Evolutionary conservation across 2,329 filamentous ascomycete genomes (phyloP).

Genomic region (Emergomyces africanus): DNA sequence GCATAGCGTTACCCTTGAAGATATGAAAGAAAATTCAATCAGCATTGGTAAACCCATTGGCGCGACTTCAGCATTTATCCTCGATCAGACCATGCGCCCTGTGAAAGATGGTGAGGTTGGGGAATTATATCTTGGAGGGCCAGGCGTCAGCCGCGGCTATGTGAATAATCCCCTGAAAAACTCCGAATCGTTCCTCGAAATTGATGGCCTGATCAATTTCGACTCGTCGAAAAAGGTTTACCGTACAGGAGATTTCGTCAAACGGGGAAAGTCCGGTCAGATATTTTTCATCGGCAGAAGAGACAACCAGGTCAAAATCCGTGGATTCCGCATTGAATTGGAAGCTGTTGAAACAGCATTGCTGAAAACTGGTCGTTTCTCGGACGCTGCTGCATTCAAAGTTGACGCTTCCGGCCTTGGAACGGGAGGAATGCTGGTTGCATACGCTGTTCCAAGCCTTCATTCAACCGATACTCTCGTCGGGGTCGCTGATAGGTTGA

Average conservation of each 20-base stretch:
- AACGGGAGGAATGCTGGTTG: constrained; percentile 11
- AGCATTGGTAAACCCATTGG: constrained; percentile 6
- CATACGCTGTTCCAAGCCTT: constrained; percentile 9
- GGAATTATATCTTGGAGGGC: constrained; percentile 23
- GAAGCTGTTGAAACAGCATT: constrained; percentile 67
- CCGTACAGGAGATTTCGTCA: constrained; percentile 65
- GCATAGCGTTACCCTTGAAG: constrained; percentile 10
- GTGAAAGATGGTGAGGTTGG: constrained; percentile 11
- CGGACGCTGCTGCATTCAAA: constrained; percentile 10
- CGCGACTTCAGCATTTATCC: constrained; percentile 7
- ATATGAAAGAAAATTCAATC: constrained; percentile 3
- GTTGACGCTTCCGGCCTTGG: constrained; percentile 7
- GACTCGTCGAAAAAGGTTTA: constrained; percentile 59
- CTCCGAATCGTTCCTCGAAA: constrained; percentile 59
- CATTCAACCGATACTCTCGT: constrained; percentile 48
- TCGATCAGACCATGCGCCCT: constrained; percentile 5
- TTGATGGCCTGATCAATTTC: constrained; percentile 57
- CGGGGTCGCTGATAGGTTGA: constrained; percentile 34
- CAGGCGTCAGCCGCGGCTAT: constrained; percentile 65
- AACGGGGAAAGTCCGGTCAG: constrained; percentile 48
- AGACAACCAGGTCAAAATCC: constrained; percentile 79
- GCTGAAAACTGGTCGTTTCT: constrained; percentile 10
- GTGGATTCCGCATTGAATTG: constrained; percentile 80
- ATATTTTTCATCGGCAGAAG: constrained; percentile 60
- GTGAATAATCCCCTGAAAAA: constrained; percentile 45